Base-by-base conservation (phyloP, 1,284 basidiomycete genomes). In the Pseudozyma tsukubaensis region DNA sequence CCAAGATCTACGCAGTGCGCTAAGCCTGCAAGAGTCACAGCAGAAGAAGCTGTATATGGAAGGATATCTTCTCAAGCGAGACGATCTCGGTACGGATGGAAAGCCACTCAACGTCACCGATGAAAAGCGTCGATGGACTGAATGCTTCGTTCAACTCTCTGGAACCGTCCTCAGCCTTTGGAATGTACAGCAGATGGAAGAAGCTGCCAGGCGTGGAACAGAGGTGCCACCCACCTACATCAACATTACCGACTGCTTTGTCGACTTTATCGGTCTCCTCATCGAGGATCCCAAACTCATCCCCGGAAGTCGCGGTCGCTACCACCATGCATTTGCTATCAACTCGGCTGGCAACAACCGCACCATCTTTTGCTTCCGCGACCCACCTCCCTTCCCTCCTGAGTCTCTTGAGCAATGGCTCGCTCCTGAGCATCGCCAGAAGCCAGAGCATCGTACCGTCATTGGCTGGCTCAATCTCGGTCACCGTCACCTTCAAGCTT, bases 291-390 rank as follows among this genome's bases (percentile, higher is more conserved):
- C 85, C 6, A 85, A 86, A 51, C 83, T 86, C 39, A 85, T 86
- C 0, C 84, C 85, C 36, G 86, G 85, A n/a, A 85, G 86, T 35
- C 86, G 87, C 1, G 86, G 87, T 45, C 85, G 88, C 0, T 93
- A 93, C 45, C 80, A 83, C 57, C 82, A 84, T 81, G 92, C 97
- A 50, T 89, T 97, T 68, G 94, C 94, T 0, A 88, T 99, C 79
- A 99, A 97, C 85, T 96, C 93, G 11, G 95, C 95, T 1, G 96
- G 95, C 19, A 91, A 91, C 39, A 98, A 98, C 83, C 88, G 95
- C 39, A 87, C 95, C 43, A 86, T 97, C 9, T 97, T 98, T 86
- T 92, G 80, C 65, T 80, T 78, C 73, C 63, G 71, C 19, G 65
- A 69, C 13, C 73, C 76, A 35, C 76, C 78, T 50, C 78, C 78